Conservation (phyloP, 2,329 filamentous ascomycete species). For the Verticillium longisporum region DNA sequence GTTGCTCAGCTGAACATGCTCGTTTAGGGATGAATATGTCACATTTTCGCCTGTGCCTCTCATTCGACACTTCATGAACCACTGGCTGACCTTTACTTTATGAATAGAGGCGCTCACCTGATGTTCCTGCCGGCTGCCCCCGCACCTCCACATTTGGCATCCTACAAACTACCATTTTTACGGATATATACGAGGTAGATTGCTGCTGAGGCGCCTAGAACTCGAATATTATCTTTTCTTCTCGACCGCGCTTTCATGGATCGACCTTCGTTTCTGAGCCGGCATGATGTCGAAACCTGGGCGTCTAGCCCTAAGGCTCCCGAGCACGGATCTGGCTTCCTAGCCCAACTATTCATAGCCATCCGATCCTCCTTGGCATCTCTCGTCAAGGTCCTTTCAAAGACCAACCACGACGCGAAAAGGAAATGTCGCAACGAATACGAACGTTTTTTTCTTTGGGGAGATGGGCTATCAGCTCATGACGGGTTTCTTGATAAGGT, state of each 20-base stretch:
- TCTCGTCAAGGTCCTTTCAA: neutral
- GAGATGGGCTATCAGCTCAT: neutral
- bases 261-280: neutral
- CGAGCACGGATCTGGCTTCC: neutral
- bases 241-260: neutral
- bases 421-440: neutral
- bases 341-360: neutral
- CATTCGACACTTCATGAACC: neutral
- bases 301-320: neutral
- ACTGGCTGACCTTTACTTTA: too few relatives aligned
- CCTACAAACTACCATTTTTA: too few relatives aligned
- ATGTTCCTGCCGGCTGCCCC: neutral
- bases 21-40: too few relatives aligned
- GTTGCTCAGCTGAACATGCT: neutral
- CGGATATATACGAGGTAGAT: too few relatives aligned
- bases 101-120: neutral
- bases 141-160: neutral
- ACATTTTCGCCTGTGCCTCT: neutral
- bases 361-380: neutral
- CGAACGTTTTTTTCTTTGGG: constrained; percentile 1
- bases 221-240: too few relatives aligned
- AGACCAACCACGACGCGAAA: neutral
- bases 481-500: neutral
- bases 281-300: neutral
- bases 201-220: too few relatives aligned